Base-by-base conservation (phyloP, 768 basidiomycete species). In the Saitozyma podzolica region DNA sequence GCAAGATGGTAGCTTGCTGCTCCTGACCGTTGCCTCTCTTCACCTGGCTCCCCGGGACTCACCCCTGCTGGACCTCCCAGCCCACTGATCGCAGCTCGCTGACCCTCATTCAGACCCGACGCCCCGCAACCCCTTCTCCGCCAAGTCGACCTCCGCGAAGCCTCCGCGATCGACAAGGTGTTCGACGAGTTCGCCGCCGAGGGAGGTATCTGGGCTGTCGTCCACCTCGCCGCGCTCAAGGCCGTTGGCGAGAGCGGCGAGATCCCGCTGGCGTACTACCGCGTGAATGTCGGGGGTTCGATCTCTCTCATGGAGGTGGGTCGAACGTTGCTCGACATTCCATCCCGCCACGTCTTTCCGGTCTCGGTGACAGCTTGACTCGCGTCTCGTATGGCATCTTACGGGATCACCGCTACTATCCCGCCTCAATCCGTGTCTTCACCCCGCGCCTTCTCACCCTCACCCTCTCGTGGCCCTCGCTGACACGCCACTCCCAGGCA, bases 181-280 rank as follows among this genome's bases (percentile, higher is more conserved):
- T 98, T 98, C 65, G 85, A 88, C 61, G 84, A 85, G 65, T 95
- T 95, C 78, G 69, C 74, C 60, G 87, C 86, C 56, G 88, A 90
- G 72, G 91, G 90, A 17, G 91, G 91, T 4, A 90, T 99, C 65
- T 97, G 92, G 91, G 96, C 94, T 55, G 92, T 97, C 20, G 83
- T 99, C 58, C 96, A 98, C 79, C 86, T 99, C 60, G 96, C 95
- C 19, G 96, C 96, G 5, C 88, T 90, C 83, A 99, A 99, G 83
- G 92, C 94, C 17, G 96, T 99, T 53, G 96, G 96, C 49, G 96
- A 99, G 80, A 94, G 92, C 14, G 88, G 89, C 16, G 90, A 96
- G 81, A 88, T 91, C 56, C 96, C 96, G 5, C 79, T 98, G 75
- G 85, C 87, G 11, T 99, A 99, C 81, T 99, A 98, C 80, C 83